Conservation (phyloP, 805 yeast species). For the Yamadazyma endophytica region DNA sequence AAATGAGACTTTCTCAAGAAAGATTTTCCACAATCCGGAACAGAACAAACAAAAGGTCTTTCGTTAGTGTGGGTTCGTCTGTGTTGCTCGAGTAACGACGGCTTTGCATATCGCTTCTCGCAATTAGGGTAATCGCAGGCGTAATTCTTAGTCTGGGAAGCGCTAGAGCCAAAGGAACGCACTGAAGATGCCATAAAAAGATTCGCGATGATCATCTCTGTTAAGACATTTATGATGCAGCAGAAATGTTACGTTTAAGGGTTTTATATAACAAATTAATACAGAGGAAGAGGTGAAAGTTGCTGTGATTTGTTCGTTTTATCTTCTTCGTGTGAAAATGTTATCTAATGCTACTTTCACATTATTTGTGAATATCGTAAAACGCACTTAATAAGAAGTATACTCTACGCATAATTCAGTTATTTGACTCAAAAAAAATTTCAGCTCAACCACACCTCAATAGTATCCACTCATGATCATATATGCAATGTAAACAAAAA, state of each 20-base stretch:
- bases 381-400: too few species aligned
- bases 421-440: too few species aligned
- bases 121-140: conserved; percentile 65
- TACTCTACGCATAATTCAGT: too few species aligned
- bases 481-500: too few species aligned
- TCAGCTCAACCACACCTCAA: too few species aligned
- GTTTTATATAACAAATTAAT: neutral
- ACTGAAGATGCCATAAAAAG: conserved; percentile 3
- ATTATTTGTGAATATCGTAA: too few species aligned
- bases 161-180: conserved; percentile 4
- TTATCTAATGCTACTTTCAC: too few species aligned
- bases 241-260: neutral
- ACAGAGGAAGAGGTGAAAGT: neutral
- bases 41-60: conserved; percentile 67
- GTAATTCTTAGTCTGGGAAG: conserved; percentile 46
- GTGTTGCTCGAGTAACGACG: conserved; percentile 81
- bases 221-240: neutral
- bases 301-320: too few species aligned
- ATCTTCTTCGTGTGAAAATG: too few species aligned
- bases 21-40: conserved; percentile 52
- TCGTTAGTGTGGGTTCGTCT: conserved; percentile 73
- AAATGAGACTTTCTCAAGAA: conserved; percentile 79
- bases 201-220: neutral
- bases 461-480: too few species aligned
- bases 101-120: conserved; percentile 71